Evolutionary conservation across 257 asterid genomes (phyloP).

Genomic region (Ballota nigra): DNA sequence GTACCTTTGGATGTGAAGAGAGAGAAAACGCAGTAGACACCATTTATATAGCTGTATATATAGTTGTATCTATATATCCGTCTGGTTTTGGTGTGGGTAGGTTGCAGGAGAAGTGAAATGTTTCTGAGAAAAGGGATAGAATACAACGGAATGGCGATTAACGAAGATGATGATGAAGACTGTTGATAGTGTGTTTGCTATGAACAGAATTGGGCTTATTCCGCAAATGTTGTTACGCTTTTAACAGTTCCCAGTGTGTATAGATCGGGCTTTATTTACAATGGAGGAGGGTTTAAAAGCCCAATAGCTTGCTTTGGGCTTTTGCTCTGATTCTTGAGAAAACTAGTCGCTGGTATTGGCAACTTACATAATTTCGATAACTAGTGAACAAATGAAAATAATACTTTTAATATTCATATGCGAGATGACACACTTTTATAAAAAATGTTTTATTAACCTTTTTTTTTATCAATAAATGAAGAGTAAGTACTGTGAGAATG

Average conservation of each 20-base stretch:
- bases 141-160: constrained; percentile 32
- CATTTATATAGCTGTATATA: constrained; percentile 32
- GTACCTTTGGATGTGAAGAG: constrained; percentile 53
- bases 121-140: constrained; percentile 26
- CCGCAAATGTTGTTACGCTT: not conserved
- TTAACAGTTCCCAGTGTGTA: not conserved
- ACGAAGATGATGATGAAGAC: constrained; percentile 18
- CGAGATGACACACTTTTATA: too few relatives aligned
- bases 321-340: too few relatives aligned
- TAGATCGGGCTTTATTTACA: not conserved
- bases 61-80: not conserved
- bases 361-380: too few relatives aligned
- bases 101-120: not conserved
- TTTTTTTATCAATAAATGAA: too few relatives aligned
- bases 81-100: not conserved
- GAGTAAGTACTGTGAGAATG: too few relatives aligned
- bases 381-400: too few relatives aligned
- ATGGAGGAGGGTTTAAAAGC: not conserved
- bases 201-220: not conserved
- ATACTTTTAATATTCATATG: too few relatives aligned
- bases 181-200: not conserved
- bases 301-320: not conserved
- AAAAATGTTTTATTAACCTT: too few relatives aligned
- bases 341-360: too few relatives aligned
- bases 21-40: constrained; percentile 55